These are phyloP conservation scores for Lentinula raphanica DNA, from an alignment of 768 basidiomycete genomes.

Conservation along the genomic window DNA sequence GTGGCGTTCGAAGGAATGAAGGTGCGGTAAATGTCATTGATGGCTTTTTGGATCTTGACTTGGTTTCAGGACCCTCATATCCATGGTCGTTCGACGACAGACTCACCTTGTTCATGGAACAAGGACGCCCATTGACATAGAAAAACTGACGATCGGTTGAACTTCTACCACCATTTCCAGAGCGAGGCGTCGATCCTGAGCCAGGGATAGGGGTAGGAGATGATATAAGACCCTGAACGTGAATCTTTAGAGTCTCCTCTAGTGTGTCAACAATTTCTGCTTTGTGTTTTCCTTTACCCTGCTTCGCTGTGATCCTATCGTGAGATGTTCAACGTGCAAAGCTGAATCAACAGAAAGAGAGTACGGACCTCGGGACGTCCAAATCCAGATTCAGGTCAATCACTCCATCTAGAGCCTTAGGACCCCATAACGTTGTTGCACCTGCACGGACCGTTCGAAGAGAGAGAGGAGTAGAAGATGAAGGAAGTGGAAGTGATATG, in stretches of 20 bases:
- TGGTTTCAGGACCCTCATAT: background rate
- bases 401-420: constrained; percentile 70
- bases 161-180: constrained; percentile 46
- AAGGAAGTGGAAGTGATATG: constrained; percentile 6
- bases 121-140: constrained; percentile 90
- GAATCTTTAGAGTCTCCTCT: constrained; percentile 34
- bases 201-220: constrained; percentile 5
- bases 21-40: constrained; percentile 89
- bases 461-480: background rate
- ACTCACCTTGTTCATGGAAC: constrained; percentile 64
- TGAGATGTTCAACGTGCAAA: background rate
- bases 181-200: constrained; percentile 4
- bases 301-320: background rate
- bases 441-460: constrained; percentile 47
- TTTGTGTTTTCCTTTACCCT: background rate
- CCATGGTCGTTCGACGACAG: background rate
- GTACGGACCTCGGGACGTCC: constrained; percentile 33
- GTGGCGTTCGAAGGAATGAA: constrained; percentile 55
- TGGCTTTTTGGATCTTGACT: constrained; percentile 73
- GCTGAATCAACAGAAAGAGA: background rate
- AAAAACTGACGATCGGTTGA: constrained; percentile 87
- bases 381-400: constrained; percentile 70
- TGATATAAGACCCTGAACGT: constrained; percentile 76
- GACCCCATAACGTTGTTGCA: constrained; percentile 78
- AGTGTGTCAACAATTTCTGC: constrained; percentile 10